Percentiles rank a stretch among this genome's conserved stretches.
Conservation (phyloP, 225 moss, liverwort and hornwort species). For the Asterella californica region DNA sequence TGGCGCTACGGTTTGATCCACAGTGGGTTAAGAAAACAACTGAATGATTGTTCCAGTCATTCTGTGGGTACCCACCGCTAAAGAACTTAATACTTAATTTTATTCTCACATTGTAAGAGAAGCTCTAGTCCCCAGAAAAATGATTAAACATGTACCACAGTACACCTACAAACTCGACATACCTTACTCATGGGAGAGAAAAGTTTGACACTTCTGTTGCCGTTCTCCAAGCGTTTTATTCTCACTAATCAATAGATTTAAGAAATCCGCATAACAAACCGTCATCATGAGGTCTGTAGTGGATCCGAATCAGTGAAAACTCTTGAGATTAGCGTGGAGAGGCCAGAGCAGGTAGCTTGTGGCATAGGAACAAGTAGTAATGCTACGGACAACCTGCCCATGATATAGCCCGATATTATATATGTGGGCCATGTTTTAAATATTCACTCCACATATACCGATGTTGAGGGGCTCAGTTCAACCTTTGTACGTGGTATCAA, state of each 20-base stretch:
- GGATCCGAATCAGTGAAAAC: background rate
- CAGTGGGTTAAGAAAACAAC: too few relatives aligned
- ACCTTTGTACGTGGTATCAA: background rate
- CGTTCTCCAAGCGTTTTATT: background rate
- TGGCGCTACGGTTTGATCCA: too few relatives aligned
- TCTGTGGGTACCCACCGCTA: too few relatives aligned
- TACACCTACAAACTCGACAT: background rate
- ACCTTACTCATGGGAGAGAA: background rate
- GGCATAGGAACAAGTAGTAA: background rate
- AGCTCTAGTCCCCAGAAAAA: background rate
- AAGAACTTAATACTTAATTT: too few relatives aligned
- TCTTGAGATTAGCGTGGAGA: background rate
- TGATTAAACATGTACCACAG: background rate
- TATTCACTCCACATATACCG: background rate
- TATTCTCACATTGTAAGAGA: too few relatives aligned
- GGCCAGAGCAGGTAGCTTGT: background rate
- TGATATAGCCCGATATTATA: background rate
- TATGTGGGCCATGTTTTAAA: background rate
- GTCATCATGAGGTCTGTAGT: background rate
- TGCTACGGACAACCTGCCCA: background rate
- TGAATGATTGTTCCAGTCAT: too few relatives aligned
- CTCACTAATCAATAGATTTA: background rate
- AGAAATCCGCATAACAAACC: background rate
- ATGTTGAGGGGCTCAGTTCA: background rate
- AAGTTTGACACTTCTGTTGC: background rate